phyloP scores from a whole-genome alignment of 176 grass and related monocot genomes.

The Ensete glaucum region DNA sequence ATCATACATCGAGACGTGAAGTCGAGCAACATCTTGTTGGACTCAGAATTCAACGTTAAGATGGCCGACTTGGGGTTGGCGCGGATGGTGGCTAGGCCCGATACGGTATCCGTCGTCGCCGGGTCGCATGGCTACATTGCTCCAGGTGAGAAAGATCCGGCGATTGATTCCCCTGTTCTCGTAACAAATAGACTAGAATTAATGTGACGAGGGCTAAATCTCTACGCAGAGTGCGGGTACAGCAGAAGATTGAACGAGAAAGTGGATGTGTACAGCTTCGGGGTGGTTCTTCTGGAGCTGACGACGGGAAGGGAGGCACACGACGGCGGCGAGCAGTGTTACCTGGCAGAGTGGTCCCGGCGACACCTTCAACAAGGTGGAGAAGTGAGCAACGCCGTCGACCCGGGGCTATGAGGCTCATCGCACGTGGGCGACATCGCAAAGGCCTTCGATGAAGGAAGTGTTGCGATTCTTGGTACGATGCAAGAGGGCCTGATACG shows the following conservation, averaged over 20 bases:
- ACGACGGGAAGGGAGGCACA: constrained; percentile 39
- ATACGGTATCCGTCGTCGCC: constrained; percentile 46
- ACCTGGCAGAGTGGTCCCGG: constrained; percentile 78
- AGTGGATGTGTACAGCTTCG: constrained; percentile 82
- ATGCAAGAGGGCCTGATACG: not conserved
- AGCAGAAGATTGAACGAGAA: constrained; percentile 58
- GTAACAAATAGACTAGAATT: no score
- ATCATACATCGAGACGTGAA: constrained; percentile 83
- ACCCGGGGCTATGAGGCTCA: constrained; percentile 29
- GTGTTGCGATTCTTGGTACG: constrained; percentile 32
- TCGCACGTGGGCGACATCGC: constrained; percentile 22
- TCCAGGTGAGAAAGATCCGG: constrained; percentile 30
- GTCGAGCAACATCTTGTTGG: constrained; percentile 77
- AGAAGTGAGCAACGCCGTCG: constrained; percentile 30
- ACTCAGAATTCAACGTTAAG: constrained; percentile 50
- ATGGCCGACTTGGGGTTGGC: constrained; percentile 80
- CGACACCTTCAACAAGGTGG: constrained; percentile 33
- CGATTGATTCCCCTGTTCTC: no score
- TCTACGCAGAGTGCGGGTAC: constrained; percentile 47
- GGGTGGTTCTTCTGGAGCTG: constrained; percentile 71
- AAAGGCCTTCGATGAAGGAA: constrained; percentile 62
- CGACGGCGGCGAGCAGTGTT: constrained; percentile 29
- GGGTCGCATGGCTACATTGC: constrained; percentile 81
- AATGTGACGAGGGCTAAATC: not conserved
- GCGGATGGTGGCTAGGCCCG: constrained; percentile 37